Conservation (phyloP, 306 rosid genomes). For the Astragalus glycyphyllos region DNA sequence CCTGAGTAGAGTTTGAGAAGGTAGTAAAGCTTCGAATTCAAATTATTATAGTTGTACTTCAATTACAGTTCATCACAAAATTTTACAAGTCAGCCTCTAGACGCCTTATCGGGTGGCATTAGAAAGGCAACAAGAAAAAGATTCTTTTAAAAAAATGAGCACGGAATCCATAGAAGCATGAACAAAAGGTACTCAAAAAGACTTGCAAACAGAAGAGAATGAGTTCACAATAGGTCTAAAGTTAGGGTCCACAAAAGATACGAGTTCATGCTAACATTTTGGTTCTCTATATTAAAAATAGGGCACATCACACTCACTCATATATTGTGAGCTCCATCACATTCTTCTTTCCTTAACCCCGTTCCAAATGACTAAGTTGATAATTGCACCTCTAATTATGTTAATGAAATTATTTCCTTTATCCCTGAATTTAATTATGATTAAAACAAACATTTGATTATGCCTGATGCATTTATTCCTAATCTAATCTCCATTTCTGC, state of each 20-base stretch:
- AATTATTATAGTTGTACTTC: constrained; percentile 9
- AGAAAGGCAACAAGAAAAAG: constrained; percentile 24
- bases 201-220: constrained; percentile 6
- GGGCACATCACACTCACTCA: background rate
- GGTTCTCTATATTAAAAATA: constrained; percentile 1
- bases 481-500: too few species aligned
- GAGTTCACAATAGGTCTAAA: constrained; percentile 24
- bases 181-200: constrained; percentile 10
- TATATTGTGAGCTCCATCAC: background rate
- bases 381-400: background rate
- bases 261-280: background rate
- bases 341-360: background rate
- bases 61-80: constrained; percentile 24
- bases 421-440: background rate
- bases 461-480: background rate
- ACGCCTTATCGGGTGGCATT: constrained; percentile 7
- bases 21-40: constrained; percentile 15
- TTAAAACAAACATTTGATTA: background rate
- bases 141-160: background rate
- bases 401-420: background rate
- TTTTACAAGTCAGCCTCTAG: constrained; percentile 14
- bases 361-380: background rate
- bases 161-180: constrained; percentile 8
- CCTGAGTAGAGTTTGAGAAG: constrained; percentile 55
- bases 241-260: constrained; percentile 3